Evolutionary conservation across 129 eudicot species (phyloP).

Genomic region (Helichrysum umbraculigerum): DNA sequence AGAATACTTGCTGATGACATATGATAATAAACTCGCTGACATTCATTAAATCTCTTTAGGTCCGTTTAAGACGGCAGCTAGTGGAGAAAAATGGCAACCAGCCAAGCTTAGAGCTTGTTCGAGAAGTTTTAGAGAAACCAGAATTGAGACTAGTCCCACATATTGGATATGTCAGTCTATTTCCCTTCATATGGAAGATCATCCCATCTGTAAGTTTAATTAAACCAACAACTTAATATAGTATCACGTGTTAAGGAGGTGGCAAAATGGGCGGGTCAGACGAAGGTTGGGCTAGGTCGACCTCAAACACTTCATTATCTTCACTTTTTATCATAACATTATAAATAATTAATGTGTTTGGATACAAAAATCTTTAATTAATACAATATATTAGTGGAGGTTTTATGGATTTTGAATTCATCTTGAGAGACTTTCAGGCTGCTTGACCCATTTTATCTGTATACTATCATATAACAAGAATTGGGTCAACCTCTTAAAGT

Average conservation of each 20-base stretch:
- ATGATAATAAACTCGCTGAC: not conserved
- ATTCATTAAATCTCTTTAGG: slow-evolving; percentile 43
- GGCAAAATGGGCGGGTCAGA: not conserved
- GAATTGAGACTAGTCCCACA: slow-evolving; percentile 79
- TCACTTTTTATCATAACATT: not conserved
- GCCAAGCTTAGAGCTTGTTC: slow-evolving; percentile 65
- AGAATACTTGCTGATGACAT: not conserved
- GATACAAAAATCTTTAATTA: no score
- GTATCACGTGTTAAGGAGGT: not conserved
- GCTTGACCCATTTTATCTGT: no score
- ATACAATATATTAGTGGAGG: no score
- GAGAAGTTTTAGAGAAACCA: slow-evolving; percentile 81
- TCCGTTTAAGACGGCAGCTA: slow-evolving; percentile 64
- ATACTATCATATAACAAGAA: no score
- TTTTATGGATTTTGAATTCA: no score
- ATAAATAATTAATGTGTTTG: not conserved
- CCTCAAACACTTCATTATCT: not conserved
- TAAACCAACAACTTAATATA: not conserved
- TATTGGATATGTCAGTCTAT: slow-evolving; percentile 94
- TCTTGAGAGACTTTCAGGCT: no score
- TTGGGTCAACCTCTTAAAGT: no score
- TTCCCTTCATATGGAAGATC: slow-evolving; percentile 83
- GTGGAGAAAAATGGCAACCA: slow-evolving; percentile 49
- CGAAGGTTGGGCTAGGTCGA: not conserved
- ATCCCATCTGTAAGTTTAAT: slow-evolving; percentile 85